Base-by-base conservation (phyloP, 2,329 filamentous ascomycete species). In the Neopestalotiopsis sp. region DNA sequence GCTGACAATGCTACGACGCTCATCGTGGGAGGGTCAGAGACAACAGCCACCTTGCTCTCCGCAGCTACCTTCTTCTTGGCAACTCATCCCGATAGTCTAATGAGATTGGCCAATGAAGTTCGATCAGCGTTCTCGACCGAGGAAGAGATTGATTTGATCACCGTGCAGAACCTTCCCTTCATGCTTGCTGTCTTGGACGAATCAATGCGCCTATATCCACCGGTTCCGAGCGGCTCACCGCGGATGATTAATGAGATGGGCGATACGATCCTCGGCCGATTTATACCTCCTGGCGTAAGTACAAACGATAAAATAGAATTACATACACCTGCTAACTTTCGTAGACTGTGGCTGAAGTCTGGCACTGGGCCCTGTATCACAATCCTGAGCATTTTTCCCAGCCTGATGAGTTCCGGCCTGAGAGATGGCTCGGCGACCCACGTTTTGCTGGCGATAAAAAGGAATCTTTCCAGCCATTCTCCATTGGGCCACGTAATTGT, bases 1-100 rank as follows among this genome's bases (percentile, higher is more conserved):
- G 72, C 72, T 17, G 71, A 66, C 38, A 73, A 73, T 32, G 72
- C 72, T 7, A 68, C 72, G 40, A 69, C 72, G 68, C 57, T 73
- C 2, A 69, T 73, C 4, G 17, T 56, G 4, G 63, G 38, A 53
- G 63, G 63, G 32, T 53, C 40, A 28, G 63, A 65, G 13, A 65
- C 63, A 5, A 65, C 42, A 7, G 40, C 42, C 10, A 65, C 45
- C 13, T n/a, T 42, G 17, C 24, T 53, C 40, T 28, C 32, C 9
- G 63, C 17, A 14, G 40, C 24, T 30, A 38, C 38, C 5, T 65
- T 42, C 63, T 30, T 53, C 6, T 6, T 65, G 13, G 9, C 28
- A 14, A 65, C 40, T 10, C 24, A 65, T 24, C 63, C 63, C 14
- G 42, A 65, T 17, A 30, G 14, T 17, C 42, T 34, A 13, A 28